Conservation (phyloP, 345 rosid species). For the Arabidopsis thaliana region DNA sequence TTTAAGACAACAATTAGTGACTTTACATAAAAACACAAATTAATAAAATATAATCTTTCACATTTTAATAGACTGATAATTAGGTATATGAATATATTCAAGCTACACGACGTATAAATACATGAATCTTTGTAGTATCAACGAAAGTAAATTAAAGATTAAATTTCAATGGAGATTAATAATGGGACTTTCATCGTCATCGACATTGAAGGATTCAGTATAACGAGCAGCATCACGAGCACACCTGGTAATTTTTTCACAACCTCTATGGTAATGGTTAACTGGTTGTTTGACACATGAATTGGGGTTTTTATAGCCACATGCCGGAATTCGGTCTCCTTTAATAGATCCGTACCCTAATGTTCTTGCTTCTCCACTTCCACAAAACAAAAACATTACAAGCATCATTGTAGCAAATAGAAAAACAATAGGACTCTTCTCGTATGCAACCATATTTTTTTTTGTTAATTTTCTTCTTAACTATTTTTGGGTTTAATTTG, state of each 20-base stretch:
- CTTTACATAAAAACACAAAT: too few relatives aligned
- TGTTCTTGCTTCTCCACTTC: neutral
- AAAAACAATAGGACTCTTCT: too few relatives aligned
- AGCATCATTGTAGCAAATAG: constrained; percentile 15
- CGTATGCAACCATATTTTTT: neutral
- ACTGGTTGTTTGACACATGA: neutral
- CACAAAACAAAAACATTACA: neutral
- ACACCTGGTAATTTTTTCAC: neutral
- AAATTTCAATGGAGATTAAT: constrained; percentile 26
- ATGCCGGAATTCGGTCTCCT: neutral
- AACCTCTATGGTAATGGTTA: neutral
- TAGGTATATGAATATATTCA: too few relatives aligned
- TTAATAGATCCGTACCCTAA: neutral
- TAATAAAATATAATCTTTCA: too few relatives aligned
- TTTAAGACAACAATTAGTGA: too few relatives aligned
- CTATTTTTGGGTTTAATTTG: neutral
- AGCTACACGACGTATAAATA: too few relatives aligned
- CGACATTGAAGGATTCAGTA: constrained; percentile 64
- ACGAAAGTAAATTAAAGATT: constrained; percentile 21
- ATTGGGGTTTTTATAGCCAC: neutral
- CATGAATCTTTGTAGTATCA: constrained; percentile 44
- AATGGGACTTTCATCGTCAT: constrained; percentile 41
- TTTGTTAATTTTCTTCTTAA: neutral
- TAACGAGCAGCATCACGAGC: too few relatives aligned
- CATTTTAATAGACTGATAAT: too few relatives aligned